These are phyloP conservation scores for Syncephalastrum monosporum DNA, from an alignment of 371 early-diverging fungal species.

Conservation along the genomic window DNA sequence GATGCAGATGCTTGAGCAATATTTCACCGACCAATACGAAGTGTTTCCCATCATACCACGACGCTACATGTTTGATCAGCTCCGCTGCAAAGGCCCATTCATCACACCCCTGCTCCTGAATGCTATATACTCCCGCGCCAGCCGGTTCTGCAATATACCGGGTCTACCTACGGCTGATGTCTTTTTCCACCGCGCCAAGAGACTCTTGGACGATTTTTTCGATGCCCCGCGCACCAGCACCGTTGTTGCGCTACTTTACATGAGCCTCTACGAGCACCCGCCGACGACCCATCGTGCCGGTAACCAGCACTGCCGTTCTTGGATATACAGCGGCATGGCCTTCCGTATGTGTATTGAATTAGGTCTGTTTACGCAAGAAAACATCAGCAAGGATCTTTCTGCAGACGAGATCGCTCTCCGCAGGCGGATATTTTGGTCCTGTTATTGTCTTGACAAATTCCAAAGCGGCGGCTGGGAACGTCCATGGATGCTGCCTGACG, in stretches of 20 bases:
- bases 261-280: slow-evolving; percentile 33
- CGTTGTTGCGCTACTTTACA: slow-evolving; percentile 29
- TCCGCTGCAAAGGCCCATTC: slow-evolving; percentile 35
- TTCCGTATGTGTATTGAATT: slow-evolving; percentile 48
- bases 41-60: slow-evolving; percentile 28
- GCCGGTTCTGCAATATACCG: slow-evolving; percentile 16
- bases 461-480: slow-evolving; percentile 32
- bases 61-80: slow-evolving; percentile 43
- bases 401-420: slow-evolving; percentile 22
- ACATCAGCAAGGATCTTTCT: slow-evolving; percentile 11
- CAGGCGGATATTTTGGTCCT: slow-evolving; percentile 31
- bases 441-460: slow-evolving; percentile 32
- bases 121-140: slow-evolving; percentile 47
- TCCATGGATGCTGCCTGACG: slow-evolving; percentile 33
- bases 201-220: slow-evolving; percentile 46
- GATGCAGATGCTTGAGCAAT: slow-evolving; percentile 30
- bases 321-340: slow-evolving; percentile 48
- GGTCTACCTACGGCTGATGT: slow-evolving; percentile 14
- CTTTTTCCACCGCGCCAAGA: slow-evolving; percentile 38
- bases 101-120: slow-evolving; percentile 44
- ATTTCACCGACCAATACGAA: slow-evolving; percentile 33
- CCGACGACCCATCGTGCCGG: slow-evolving; percentile 17
- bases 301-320: slow-evolving; percentile 23
- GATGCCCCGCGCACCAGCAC: slow-evolving; percentile 47
- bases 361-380: slow-evolving; percentile 31